Evolutionary conservation across 805 yeast species (phyloP).

Genomic region (Cyberlindnera saturnus): DNA sequence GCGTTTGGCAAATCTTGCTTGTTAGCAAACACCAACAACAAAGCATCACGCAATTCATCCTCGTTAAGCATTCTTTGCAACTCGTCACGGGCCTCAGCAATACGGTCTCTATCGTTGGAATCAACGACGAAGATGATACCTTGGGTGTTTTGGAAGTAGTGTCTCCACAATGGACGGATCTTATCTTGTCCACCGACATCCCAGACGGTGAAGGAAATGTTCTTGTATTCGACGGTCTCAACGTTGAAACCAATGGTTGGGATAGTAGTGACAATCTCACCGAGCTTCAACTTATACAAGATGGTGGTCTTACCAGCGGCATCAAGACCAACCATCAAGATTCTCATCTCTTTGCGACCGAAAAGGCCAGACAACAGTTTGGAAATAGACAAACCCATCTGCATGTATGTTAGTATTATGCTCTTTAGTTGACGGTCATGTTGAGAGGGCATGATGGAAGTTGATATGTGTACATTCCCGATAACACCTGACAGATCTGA

Average conservation of each 20-base stretch:
- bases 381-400: conserved; percentile 94
- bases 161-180: conserved; percentile 98
- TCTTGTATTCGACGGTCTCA: conserved; percentile 95
- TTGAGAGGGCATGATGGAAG: background rate
- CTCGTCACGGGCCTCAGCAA: conserved; percentile 96
- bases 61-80: conserved; percentile 97
- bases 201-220: conserved; percentile 96
- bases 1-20: conserved; percentile 99
- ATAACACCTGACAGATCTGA: no score
- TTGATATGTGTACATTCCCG: no score
- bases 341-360: conserved; percentile 97
- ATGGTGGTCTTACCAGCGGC: conserved; percentile 99
- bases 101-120: conserved; percentile 96
- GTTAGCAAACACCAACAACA: conserved; percentile 92
- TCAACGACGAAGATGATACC: conserved; percentile 98
- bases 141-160: conserved; percentile 97
- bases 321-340: conserved; percentile 95
- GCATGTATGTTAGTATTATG: conserved; percentile 2
- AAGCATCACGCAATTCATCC: conserved; percentile 96
- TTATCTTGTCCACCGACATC: conserved; percentile 99
- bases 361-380: conserved; percentile 91
- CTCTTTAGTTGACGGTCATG: background rate
- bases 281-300: conserved; percentile 87
- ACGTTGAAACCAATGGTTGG: conserved; percentile 98
- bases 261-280: conserved; percentile 93